Evolutionary conservation across 495 filamentous ascomycete genomes (phyloP).

Genomic region (Aspergillus mulundensis): DNA sequence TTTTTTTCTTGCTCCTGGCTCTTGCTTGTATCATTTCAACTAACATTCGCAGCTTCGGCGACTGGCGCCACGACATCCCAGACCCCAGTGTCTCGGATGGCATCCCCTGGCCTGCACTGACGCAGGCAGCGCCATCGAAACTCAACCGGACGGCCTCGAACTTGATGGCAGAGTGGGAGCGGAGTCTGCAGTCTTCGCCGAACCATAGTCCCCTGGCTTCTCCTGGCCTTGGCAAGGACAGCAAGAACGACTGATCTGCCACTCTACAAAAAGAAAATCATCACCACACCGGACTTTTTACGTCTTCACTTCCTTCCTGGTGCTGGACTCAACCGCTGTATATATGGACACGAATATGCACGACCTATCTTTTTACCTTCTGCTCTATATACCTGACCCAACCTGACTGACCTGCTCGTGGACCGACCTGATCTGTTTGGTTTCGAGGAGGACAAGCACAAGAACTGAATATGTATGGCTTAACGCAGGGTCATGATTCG

Average conservation of each 20-base stretch:
- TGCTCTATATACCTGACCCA: neutral
- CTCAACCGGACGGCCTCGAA: slow-evolving; percentile 65
- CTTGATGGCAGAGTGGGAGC: slow-evolving; percentile 78
- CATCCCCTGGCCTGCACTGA: slow-evolving; percentile 63
- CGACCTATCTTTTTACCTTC: slow-evolving; percentile 14
- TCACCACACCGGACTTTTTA: neutral
- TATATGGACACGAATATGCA: slow-evolving; percentile 26
- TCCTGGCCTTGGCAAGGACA: slow-evolving; percentile 27
- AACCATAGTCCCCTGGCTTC: slow-evolving; percentile 21
- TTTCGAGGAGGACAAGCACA: slow-evolving; percentile 19
- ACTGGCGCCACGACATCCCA: slow-evolving; percentile 35
- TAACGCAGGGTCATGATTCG: slow-evolving; percentile 38
- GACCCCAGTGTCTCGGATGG: slow-evolving; percentile 48
- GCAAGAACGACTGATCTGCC: slow-evolving; percentile 35
- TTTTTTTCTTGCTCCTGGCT: slow-evolving; percentile 1
- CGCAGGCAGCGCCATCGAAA: slow-evolving; percentile 61
- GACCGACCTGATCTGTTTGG: slow-evolving; percentile 10
- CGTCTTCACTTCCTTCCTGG: neutral
- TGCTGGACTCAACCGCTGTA: slow-evolving; percentile 12
- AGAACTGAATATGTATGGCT: slow-evolving; percentile 24
- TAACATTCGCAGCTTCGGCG: slow-evolving; percentile 35
- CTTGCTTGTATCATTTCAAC: slow-evolving; percentile 1
- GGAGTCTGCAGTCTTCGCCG: slow-evolving; percentile 38
- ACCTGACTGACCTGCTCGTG: neutral
- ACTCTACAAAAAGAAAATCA: neutral